Conservation (phyloP, 1,139 yeast genomes). For the Scheffersomyces quercinus region DNA sequence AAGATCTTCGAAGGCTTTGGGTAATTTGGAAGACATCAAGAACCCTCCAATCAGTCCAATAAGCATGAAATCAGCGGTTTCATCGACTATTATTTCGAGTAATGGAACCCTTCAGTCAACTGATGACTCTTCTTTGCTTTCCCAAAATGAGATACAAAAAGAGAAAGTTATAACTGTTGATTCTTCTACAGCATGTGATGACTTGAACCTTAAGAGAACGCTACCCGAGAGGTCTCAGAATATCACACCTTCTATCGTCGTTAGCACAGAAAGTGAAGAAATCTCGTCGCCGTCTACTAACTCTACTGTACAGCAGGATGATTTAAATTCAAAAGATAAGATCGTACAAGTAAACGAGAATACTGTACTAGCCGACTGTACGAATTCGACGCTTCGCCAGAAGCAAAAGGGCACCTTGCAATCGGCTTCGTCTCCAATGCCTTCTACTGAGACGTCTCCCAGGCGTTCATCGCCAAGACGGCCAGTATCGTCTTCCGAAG, state of each 20-base stretch:
- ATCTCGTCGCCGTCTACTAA: conserved; percentile 21
- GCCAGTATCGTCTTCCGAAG: conserved; percentile 31
- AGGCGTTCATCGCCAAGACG: conserved; percentile 22
- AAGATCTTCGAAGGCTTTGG: no score
- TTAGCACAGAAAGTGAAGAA: conserved; percentile 18
- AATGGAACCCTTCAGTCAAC: conserved; percentile 35
- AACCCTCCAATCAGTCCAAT: conserved; percentile 26
- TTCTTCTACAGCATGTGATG: not conserved
- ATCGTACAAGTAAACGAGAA: not conserved
- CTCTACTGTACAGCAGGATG: conserved; percentile 19
- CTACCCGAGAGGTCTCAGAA: conserved; percentile 1
- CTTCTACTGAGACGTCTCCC: conserved; percentile 5
- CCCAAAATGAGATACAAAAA: conserved; percentile 16
- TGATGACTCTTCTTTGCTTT: conserved; percentile 31
- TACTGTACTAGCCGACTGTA: not conserved
- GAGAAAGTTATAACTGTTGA: no score
- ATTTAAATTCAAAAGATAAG: conserved; percentile 1
- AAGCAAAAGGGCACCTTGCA: not conserved
- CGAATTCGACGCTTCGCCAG: conserved; percentile 1
- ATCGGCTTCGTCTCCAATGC: conserved; percentile 1
- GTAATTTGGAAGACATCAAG: not conserved
- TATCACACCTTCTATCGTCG: conserved; percentile 23
- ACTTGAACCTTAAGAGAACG: no score
- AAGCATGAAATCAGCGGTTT: conserved; percentile 28
- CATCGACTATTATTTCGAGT: conserved; percentile 31